Evolutionary conservation across 495 filamentous ascomycete species (phyloP), one percentile per base, ranked within the genome.

Genomic region (Trypethelium eluteriae): DNA sequence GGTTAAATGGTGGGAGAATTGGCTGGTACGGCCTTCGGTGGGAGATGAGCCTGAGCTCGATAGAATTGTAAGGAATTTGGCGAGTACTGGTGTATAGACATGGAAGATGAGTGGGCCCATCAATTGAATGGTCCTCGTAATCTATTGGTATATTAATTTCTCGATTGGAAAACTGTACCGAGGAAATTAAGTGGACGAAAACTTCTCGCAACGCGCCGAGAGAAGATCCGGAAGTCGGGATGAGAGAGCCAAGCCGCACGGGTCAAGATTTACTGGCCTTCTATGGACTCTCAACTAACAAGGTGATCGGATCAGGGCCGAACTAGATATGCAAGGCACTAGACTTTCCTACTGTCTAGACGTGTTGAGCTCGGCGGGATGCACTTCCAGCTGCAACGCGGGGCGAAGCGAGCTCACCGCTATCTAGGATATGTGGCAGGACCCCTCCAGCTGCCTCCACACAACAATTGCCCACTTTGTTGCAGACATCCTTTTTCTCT

Each of bases 1-100:
- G 10, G 67, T 76, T 50, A 69, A 74, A 63, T 79, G 76, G 68
- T 79, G 77, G 77, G 76, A 79, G 68, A 79, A 79, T 59, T 59
- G 53, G 53, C 53, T 59, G 34, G 53, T 59, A 7, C 2, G 18
- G 10, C 53, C 11, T 59, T 59, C 53, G 10, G 5, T 36, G 53
- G 53, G 32, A 7, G 14, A 18, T 36, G 18, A 36, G n/a, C 5
- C 14, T 32, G 53, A 59, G 3, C 7, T 36, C 7, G 53, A 59
- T 59, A 32, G 32, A 7, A 59, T 59, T n/a, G 5, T 34, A 9
- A 34, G 32, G 10, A 9, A 14, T 32, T 36, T 35, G 9, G 18
- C 10, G 5, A 32, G 14, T 32, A 36, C 36, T 18, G 53, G 36
- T 59, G 53, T 59, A 34, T 59, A 59, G 53, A 59, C 14, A 44